Conservation (phyloP, 2,329 filamentous ascomycete genomes). For the Diaporthe caulivora region DNA sequence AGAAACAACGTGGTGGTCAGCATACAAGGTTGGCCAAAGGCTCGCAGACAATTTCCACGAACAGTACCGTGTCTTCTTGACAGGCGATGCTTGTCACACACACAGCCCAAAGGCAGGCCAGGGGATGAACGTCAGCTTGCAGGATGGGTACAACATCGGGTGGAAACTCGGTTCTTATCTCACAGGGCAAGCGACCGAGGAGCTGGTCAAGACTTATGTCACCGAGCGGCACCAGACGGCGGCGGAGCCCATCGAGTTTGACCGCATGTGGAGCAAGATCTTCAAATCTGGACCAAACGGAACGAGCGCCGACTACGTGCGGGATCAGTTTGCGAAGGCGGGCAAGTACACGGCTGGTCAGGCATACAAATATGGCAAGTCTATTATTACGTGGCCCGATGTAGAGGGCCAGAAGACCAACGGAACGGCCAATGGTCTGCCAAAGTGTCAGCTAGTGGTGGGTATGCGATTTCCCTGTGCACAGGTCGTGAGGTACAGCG, state of each 20-base stretch:
- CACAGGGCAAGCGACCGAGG: slow-evolving; percentile 54
- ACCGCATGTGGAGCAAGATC: slow-evolving; percentile 64
- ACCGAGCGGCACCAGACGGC: slow-evolving; percentile 65
- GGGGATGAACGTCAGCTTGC: slow-evolving; percentile 71
- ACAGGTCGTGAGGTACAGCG: slow-evolving; percentile 65
- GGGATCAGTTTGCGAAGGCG: slow-evolving; percentile 67
- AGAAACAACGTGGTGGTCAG: slow-evolving; percentile 72
- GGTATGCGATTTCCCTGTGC: slow-evolving; percentile 49
- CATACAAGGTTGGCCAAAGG: slow-evolving; percentile 72
- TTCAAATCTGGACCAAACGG: slow-evolving; percentile 59
- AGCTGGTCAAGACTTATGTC: slow-evolving; percentile 65
- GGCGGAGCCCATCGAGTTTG: slow-evolving; percentile 71
- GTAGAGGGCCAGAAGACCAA: not conserved
- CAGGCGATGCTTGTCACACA: slow-evolving; percentile 75
- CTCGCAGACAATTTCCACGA: slow-evolving; percentile 70
- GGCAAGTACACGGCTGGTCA: slow-evolving; percentile 72
- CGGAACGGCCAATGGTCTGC: not conserved
- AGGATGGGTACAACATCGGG: slow-evolving; percentile 73
- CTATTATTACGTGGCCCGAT: slow-evolving; percentile 54
- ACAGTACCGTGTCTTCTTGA: slow-evolving; percentile 69
- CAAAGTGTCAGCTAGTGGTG: slow-evolving; percentile 20
- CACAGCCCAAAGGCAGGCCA: slow-evolving; percentile 76
- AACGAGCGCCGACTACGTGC: slow-evolving; percentile 59
- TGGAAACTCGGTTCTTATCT: slow-evolving; percentile 69
- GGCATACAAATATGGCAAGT: slow-evolving; percentile 66